phyloP scores from a whole-genome alignment of 2,329 filamentous ascomycete species.

The Curvularia hawaiiensis region DNA sequence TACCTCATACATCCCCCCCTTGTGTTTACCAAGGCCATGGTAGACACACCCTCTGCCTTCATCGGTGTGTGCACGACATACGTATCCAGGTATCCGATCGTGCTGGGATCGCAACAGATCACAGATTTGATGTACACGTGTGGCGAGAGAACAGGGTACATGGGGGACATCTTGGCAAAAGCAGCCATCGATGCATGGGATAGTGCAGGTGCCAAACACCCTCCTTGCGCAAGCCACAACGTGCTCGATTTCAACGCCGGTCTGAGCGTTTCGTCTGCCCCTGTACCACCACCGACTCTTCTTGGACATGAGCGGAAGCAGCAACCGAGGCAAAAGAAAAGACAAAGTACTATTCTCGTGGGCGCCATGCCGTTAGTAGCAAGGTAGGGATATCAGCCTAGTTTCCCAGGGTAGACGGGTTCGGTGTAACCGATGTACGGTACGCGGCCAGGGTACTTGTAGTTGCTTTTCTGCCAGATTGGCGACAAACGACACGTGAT shows the following conservation, averaged over 20 bases:
- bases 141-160: not conserved
- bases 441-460: not conserved
- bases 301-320: not conserved
- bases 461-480: not conserved
- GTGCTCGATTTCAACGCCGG: not conserved
- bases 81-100: not conserved
- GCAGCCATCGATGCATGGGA: not conserved
- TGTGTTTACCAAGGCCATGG: not conserved
- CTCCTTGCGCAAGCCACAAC: not conserved
- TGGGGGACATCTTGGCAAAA: not conserved
- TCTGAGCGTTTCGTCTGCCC: not conserved
- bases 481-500: not conserved
- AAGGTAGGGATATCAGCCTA: not conserved
- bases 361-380: not conserved
- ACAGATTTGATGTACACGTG: not conserved
- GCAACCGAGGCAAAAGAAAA: not conserved
- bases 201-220: not conserved
- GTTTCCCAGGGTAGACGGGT: not conserved
- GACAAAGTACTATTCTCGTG: not conserved
- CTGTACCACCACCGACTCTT: not conserved
- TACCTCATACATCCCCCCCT: no score
- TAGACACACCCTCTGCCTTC: no score
- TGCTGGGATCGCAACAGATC: not conserved
- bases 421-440: slow-evolving; percentile 1
- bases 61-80: not conserved